Conservation (phyloP, 2,329 filamentous ascomycete genomes). For the Xylariaceae sp. region DNA sequence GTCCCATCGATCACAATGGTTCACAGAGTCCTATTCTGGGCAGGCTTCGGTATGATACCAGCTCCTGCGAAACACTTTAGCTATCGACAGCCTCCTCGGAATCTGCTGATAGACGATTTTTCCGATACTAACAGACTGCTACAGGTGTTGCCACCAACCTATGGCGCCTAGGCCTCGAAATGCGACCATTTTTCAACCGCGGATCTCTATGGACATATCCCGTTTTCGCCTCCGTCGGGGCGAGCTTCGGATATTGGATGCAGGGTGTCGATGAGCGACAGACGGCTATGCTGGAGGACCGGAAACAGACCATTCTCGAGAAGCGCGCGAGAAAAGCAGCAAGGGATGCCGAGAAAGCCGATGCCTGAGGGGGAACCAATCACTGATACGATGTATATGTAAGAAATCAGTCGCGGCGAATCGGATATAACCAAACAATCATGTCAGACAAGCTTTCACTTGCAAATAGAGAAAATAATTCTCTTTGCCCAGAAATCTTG, state of each 20-base stretch:
- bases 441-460: too few relatives aligned
- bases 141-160: conserved; percentile 84
- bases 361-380: conserved; percentile 9
- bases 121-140: conserved; percentile 15
- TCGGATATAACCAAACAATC: too few relatives aligned
- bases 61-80: conserved; percentile 2
- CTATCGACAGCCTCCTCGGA: too few relatives aligned
- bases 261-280: conserved; percentile 85
- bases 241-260: conserved; percentile 95
- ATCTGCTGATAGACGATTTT: background rate
- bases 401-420: background rate
- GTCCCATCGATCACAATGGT: conserved; percentile 44
- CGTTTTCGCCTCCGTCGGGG: conserved; percentile 78
- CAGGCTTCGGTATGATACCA: conserved; percentile 75
- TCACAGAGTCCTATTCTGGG: conserved; percentile 72
- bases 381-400: background rate
- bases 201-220: conserved; percentile 89
- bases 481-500: too few relatives aligned
- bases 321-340: conserved; percentile 79
- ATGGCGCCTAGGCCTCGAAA: conserved; percentile 98
- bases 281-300: conserved; percentile 68
- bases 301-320: conserved; percentile 77
- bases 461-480: too few relatives aligned
- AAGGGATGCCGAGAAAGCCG: conserved; percentile 46
- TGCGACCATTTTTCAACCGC: conserved; percentile 88